Evolutionary conservation across 371 early-diverging fungal genomes (phyloP).

Genomic region (Apophysomyces variabilis): DNA sequence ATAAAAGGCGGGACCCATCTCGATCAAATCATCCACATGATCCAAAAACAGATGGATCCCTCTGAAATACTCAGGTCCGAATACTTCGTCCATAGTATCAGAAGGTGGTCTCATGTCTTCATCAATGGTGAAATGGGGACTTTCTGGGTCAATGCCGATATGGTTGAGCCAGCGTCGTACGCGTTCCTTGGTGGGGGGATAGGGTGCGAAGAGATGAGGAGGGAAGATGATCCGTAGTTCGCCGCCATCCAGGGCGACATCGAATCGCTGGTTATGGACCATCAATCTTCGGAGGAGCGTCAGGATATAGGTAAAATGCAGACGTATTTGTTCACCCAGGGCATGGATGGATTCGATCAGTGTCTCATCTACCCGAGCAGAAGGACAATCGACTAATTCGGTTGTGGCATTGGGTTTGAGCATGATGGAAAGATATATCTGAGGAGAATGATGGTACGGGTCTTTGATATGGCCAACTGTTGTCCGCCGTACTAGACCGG

Average conservation of each 20-base stretch:
- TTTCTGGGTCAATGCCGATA: conserved; percentile 34
- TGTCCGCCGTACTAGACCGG: not conserved
- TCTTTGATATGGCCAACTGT: not conserved
- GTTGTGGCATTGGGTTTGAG: not conserved
- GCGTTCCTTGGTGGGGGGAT: conserved; percentile 11
- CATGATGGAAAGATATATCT: conserved; percentile 2
- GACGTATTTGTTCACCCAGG: not conserved
- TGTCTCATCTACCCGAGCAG: not conserved
- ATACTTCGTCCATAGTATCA: conserved; percentile 7
- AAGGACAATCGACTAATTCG: not conserved
- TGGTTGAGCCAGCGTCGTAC: conserved; percentile 23
- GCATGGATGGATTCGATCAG: not conserved
- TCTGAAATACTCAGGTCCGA: conserved; percentile 51
- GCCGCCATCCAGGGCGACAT: conserved; percentile 13
- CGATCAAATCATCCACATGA: conserved; percentile 50
- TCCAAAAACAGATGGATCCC: conserved; percentile 50
- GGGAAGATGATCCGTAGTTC: conserved; percentile 22
- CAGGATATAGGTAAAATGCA: not conserved
- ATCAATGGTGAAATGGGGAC: conserved; percentile 22
- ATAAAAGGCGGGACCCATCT: conserved; percentile 36
- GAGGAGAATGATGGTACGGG: not conserved
- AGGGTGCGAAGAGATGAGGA: conserved; percentile 4
- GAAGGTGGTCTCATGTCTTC: conserved; percentile 15
- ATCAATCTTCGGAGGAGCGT: conserved; percentile 2
- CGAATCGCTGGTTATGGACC: not conserved